These are phyloP conservation scores for Scedosporium aurantiacum DNA, from an alignment of 2,329 filamentous ascomycete species.

Conservation along the genomic window DNA sequence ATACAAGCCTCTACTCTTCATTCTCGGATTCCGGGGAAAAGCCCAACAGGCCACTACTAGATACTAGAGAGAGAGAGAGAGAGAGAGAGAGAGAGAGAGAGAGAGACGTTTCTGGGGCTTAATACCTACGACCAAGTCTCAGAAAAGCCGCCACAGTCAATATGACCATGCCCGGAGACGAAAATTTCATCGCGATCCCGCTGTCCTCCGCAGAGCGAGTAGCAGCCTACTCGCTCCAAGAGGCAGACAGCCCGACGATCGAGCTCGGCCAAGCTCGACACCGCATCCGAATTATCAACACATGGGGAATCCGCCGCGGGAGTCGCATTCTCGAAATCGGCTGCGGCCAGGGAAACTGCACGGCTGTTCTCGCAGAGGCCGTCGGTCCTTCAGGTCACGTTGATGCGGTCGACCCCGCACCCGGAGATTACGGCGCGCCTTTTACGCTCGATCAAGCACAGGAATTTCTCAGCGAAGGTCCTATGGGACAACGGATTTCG, in stretches of 20 bases:
- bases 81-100: no score
- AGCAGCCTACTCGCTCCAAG: conserved; percentile 11
- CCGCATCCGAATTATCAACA: conserved; percentile 22
- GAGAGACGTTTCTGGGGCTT: no score
- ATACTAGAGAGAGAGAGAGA: no score
- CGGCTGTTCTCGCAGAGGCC: conserved; percentile 37
- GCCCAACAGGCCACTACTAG: no score
- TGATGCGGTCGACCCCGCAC: conserved; percentile 41
- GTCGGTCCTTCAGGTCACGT: conserved; percentile 33
- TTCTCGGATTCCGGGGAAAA: no score
- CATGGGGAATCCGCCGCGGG: conserved; percentile 25
- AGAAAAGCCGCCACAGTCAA: not conserved
- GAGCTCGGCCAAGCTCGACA: conserved; percentile 20
- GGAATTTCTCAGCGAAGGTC: conserved; percentile 25
- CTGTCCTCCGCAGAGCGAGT: not conserved
- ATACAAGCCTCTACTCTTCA: no score
- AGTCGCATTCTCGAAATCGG: conserved; percentile 43
- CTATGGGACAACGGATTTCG: conserved; percentile 28
- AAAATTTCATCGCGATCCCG: not conserved
- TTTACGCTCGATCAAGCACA: conserved; percentile 39
- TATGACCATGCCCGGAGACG: not conserved
- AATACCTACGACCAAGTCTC: no score
- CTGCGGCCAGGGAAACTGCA: conserved; percentile 49
- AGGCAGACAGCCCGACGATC: conserved; percentile 8
- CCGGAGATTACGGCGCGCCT: conserved; percentile 36